These are phyloP conservation scores for Backusella psychrophila DNA, from an alignment of 192 early-diverging fungal species.

Conservation along the genomic window DNA sequence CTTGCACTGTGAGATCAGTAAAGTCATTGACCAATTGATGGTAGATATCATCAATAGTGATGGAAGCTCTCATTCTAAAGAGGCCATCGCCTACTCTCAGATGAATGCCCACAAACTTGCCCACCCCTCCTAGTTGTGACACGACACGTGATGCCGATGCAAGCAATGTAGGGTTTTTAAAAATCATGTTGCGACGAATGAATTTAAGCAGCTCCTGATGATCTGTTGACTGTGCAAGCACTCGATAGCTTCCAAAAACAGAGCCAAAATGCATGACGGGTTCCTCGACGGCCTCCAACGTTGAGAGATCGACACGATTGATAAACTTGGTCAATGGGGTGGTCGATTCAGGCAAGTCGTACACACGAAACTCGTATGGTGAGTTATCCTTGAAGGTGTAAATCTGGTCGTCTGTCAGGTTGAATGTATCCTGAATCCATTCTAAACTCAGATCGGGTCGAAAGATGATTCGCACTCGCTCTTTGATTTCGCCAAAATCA, in stretches of 20 bases:
- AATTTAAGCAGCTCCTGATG: slow-evolving; percentile 36
- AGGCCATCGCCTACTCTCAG: slow-evolving; percentile 52
- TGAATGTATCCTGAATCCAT: slow-evolving; percentile 46
- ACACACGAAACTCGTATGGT: slow-evolving; percentile 56
- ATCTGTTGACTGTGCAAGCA: slow-evolving; percentile 45
- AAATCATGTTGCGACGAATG: slow-evolving; percentile 46
- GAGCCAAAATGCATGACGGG: slow-evolving; percentile 54
- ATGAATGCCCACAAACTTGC: slow-evolving; percentile 49
- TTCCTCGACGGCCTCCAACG: slow-evolving; percentile 29
- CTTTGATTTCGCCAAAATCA: slow-evolving; percentile 40
- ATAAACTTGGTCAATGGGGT: slow-evolving; percentile 40
- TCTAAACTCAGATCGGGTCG: slow-evolving; percentile 45
- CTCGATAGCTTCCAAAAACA: slow-evolving; percentile 45
- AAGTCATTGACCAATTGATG: slow-evolving; percentile 36
- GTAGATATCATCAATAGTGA: slow-evolving; percentile 50
- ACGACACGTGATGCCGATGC: slow-evolving; percentile 44
- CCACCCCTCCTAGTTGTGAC: slow-evolving; percentile 44
- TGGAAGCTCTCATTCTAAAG: slow-evolving; percentile 40
- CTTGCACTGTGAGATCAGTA: slow-evolving; percentile 35
- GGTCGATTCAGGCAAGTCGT: slow-evolving; percentile 42
- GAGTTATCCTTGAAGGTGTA: slow-evolving; percentile 42
- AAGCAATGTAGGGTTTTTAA: slow-evolving; percentile 43
- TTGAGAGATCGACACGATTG: slow-evolving; percentile 33
- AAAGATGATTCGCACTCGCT: slow-evolving; percentile 38
- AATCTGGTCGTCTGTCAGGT: slow-evolving; percentile 36